These are phyloP conservation scores for Serpula lacrymans DNA, from an alignment of 768 basidiomycete species.

Conservation along the genomic window DNA sequence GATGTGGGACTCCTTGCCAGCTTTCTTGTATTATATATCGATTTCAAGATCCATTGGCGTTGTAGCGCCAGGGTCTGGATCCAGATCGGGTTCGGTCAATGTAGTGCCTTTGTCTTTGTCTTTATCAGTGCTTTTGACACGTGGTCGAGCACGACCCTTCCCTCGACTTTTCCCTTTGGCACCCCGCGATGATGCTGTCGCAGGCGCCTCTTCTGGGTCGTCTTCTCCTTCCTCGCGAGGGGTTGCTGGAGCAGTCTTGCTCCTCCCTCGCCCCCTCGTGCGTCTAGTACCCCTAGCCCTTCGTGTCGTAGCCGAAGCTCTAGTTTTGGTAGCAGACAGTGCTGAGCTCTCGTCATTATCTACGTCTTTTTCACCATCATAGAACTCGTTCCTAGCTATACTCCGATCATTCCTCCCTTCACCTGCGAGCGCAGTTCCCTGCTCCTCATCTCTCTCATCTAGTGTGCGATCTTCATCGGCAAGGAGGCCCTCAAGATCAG, in stretches of 20 bases:
- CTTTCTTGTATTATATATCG: conserved; percentile 28
- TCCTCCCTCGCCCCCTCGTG: conserved; percentile 27
- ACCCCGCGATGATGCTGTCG: conserved; percentile 20
- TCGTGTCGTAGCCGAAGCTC: conserved; percentile 11
- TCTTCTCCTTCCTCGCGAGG: conserved; percentile 35
- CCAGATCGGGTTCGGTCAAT: conserved; percentile 30
- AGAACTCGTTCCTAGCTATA: conserved; percentile 63
- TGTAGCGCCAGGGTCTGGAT: conserved; percentile 23
- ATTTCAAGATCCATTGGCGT: conserved; percentile 37
- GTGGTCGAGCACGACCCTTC: conserved; percentile 19
- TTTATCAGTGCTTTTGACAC: conserved; percentile 17
- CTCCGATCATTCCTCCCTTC: conserved; percentile 49
- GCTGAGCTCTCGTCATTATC: conserved; percentile 43
- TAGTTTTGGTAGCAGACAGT: conserved; percentile 22
- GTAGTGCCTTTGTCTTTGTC: conserved; percentile 23
- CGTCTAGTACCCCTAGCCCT: conserved; percentile 21
- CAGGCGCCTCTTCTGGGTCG: conserved; percentile 31
- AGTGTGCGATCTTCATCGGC: conserved; percentile 65
- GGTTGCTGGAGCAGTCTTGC: conserved; percentile 26
- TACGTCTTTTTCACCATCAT: conserved; percentile 67
- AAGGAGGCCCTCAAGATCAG: conserved; percentile 77
- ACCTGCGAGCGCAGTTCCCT: conserved; percentile 52
- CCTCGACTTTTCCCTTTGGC: conserved; percentile 30
- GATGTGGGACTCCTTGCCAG: too few relatives aligned
- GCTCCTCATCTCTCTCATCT: conserved; percentile 73